A percentile compares a stretch with the other conserved stretches of the same genome.
phyloP scores from a whole-genome alignment of 768 basidiomycete genomes.

The Boletus huronensis region DNA sequence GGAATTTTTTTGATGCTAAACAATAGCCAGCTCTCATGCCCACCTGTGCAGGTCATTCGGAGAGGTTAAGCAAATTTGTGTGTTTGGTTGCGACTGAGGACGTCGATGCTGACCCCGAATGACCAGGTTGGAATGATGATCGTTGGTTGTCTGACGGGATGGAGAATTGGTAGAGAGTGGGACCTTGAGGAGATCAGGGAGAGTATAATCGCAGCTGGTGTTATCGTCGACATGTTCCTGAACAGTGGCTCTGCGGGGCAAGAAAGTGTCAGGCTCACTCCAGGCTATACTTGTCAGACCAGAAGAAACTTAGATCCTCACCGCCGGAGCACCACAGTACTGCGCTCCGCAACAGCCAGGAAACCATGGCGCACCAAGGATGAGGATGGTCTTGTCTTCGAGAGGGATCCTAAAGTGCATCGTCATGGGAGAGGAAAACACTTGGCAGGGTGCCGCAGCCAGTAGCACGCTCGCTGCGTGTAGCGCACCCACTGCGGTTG shows the following conservation, averaged over 20 bases:
- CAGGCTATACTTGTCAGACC: no score
- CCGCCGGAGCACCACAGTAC: not conserved
- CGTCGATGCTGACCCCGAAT: no score
- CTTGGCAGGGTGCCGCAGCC: conserved; percentile 25
- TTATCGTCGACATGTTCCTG: not conserved
- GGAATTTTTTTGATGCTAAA: not conserved
- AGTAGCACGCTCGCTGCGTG: conserved; percentile 23
- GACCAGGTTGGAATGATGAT: not conserved
- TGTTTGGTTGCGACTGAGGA: not conserved
- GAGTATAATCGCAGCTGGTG: not conserved
- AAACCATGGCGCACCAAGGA: conserved; percentile 19
- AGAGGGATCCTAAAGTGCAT: conserved; percentile 23
- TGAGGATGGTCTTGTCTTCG: conserved; percentile 18
- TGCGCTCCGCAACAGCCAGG: conserved; percentile 5
- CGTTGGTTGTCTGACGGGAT: not conserved
- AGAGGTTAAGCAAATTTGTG: no score
- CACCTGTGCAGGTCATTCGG: not conserved
- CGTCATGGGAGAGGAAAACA: conserved; percentile 18
- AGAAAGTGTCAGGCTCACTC: not conserved
- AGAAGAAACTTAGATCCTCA: not conserved
- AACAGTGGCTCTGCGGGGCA: not conserved
- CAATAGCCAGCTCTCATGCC: not conserved
- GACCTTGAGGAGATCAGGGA: not conserved
- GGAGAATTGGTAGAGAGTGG: not conserved
- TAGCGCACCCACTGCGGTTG: conserved; percentile 20